phyloP scores from a whole-genome alignment of 2,329 filamentous ascomycete species.

The Zarea fungicola region DNA sequence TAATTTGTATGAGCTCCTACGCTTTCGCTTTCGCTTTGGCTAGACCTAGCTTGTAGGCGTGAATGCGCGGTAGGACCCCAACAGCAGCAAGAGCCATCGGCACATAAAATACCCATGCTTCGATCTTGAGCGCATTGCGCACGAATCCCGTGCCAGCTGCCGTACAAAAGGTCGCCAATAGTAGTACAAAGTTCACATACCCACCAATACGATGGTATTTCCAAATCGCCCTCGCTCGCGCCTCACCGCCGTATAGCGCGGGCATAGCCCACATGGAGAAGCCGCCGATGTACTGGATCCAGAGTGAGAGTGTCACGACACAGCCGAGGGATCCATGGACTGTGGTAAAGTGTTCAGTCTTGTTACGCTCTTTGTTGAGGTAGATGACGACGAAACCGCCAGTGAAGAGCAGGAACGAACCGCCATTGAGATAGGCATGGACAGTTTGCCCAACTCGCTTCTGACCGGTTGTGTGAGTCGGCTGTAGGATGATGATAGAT shows the following conservation, averaged over 20 bases:
- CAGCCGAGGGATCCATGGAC: slow-evolving; percentile 80
- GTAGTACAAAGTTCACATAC: slow-evolving; percentile 65
- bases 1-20: neutral
- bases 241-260: slow-evolving; percentile 67
- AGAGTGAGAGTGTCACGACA: slow-evolving; percentile 47
- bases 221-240: slow-evolving; percentile 76
- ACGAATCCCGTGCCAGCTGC: slow-evolving; percentile 76
- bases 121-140: slow-evolving; percentile 60
- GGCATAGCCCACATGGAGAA: slow-evolving; percentile 79
- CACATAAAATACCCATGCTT: slow-evolving; percentile 70
- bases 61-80: slow-evolving; percentile 73
- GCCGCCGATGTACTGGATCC: slow-evolving; percentile 69
- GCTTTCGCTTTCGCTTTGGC: neutral
- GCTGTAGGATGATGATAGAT: slow-evolving; percentile 80
- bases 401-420: slow-evolving; percentile 57
- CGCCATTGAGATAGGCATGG: slow-evolving; percentile 66
- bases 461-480: slow-evolving; percentile 70
- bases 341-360: slow-evolving; percentile 70
- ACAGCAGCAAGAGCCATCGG: slow-evolving; percentile 59
- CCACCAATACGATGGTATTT: slow-evolving; percentile 82
- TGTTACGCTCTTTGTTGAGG: slow-evolving; percentile 72
- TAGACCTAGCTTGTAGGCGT: slow-evolving; percentile 72
- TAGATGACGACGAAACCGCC: slow-evolving; percentile 68
- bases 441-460: slow-evolving; percentile 57
- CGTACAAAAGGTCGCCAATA: slow-evolving; percentile 68